Evolutionary conservation across 495 filamentous ascomycete species (phyloP).

Genomic region (Podospora conica): DNA sequence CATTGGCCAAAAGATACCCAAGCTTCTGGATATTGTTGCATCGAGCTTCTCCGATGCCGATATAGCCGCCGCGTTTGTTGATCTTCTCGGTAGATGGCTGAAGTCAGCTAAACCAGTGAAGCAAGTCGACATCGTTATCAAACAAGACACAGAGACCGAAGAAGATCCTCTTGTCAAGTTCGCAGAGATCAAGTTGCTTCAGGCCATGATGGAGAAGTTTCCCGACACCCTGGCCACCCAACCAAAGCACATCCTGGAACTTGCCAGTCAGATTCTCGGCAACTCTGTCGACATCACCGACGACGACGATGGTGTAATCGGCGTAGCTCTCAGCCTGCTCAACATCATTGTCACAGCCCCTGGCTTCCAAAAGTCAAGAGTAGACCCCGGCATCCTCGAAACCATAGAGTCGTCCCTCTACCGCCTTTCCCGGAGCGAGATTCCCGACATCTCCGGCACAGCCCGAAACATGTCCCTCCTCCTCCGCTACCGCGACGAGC

Average conservation of each 20-base stretch:
- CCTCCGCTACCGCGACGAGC: constrained; percentile 47
- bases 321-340: constrained; percentile 59
- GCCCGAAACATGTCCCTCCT: constrained; percentile 53
- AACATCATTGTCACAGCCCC: constrained; percentile 60
- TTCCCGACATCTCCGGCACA: constrained; percentile 41
- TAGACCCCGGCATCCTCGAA: constrained; percentile 39
- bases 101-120: constrained; percentile 22
- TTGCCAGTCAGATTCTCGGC: constrained; percentile 54
- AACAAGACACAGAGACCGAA: constrained; percentile 31
- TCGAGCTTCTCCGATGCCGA: constrained; percentile 49
- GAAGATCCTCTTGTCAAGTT: constrained; percentile 44
- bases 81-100: constrained; percentile 59
- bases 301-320: constrained; percentile 45
- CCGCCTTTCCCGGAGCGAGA: constrained; percentile 34
- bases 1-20: constrained; percentile 46
- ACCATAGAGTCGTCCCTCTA: constrained; percentile 47
- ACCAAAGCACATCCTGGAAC: constrained; percentile 55
- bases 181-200: constrained; percentile 56
- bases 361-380: constrained; percentile 48
- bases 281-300: constrained; percentile 5
- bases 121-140: constrained; percentile 13
- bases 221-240: constrained; percentile 61
- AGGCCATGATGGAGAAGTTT: constrained; percentile 60
- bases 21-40: constrained; percentile 51
- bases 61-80: constrained; percentile 57